Base-by-base conservation (phyloP, 2,329 filamentous ascomycete species). In the Atkinsonella hypoxylon region DNA sequence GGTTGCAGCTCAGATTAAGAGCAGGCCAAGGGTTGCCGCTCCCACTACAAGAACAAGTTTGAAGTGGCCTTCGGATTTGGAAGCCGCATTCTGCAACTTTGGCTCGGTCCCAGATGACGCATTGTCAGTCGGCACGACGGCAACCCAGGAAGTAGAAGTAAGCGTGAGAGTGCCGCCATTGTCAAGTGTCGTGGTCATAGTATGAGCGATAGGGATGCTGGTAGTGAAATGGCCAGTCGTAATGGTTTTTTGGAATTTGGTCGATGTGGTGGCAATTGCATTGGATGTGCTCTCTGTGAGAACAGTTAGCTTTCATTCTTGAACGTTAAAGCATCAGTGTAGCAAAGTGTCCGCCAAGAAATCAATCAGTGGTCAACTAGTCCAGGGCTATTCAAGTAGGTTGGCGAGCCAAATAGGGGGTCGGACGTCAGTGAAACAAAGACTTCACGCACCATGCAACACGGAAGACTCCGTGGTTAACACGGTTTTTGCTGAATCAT, bases 101-200 rank as follows among this genome's bases (percentile, higher is more conserved):
- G 68, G 64, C 40, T 61, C 58, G 49, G 57, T 56, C 51, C 57
- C 51, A 20, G 55, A 53, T n/a, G 62, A 61, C 10, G 63, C 50
- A 31, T 61, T 55, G 20, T 60, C 56, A 1, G 66, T 63, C 1
- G 71, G 68, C 11, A 69, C 64, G 39, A 72, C 69, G 20, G 65
- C 68, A 2, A 77, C 74, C 58, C 66, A 73, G 0, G 73, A 74
- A 1, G 74, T 77, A n/a, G 68, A 68, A 11, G 74, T 77, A 46
- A 76, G 62, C 12, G 70, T 67, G 3, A 69, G 68, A 49, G 72
- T 63, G 32, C 65, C 68, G 26, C 75, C 75, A 46, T 74, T 62
- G 12, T 64, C 57, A 36, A 70, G 60, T 7, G 73, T 75, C 7
- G 70, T 72, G n/a, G 74, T 78, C 53, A 64, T 62, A 0, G 71